Evolutionary conservation across 768 basidiomycete species (phyloP), one percentile per base, ranked within the genome.

Genomic region (Mycena rebaudengoi): DNA sequence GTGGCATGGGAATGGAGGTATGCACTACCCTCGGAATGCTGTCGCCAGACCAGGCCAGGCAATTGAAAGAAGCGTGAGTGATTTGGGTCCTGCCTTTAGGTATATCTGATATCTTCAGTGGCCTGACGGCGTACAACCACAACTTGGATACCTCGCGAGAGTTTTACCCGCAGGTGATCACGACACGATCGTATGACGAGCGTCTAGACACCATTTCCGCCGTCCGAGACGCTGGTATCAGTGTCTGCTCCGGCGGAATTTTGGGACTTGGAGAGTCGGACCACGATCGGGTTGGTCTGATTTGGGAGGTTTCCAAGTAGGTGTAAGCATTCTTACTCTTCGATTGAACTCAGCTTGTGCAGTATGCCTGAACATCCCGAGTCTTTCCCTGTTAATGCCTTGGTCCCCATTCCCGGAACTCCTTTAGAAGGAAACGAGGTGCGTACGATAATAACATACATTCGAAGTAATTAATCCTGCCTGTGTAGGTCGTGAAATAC

Each of bases 11-110:
- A 39, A 98, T 99, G 97, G 97, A 99, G 79, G 97, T 99, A 25
- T 99, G 97, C 82, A 98, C 97, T 40, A 99, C 97, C 5, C 87
- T 99, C 29, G 97, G 97, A 45, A 99, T 99, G 97, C 84, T 99
- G 46, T 88, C 89, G 12, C 93, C 96, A 23, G 95, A 96, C 61
- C 97, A 99, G 78, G 97, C 97, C 25, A 82, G 82, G 65, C 91
- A 91, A 70, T 83, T 99, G 64, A 99, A 98, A 76, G 90, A 96
- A 80, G 97, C 97, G 92, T 94, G 76, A 68, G 91, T 79, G 23
- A 48, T n/a, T 40, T 29, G 46, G 67, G 28, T 29, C 35, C 49
- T 28, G 44, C 44, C 64, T 43, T 25, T 37, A 25, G 12, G 45
- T 55, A 53, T 40, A 69, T 49, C 57, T 45, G 45, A 45, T 55